Base-by-base conservation (phyloP, 192 early-diverging fungal species). In the Funneliformis mosseae region DNA sequence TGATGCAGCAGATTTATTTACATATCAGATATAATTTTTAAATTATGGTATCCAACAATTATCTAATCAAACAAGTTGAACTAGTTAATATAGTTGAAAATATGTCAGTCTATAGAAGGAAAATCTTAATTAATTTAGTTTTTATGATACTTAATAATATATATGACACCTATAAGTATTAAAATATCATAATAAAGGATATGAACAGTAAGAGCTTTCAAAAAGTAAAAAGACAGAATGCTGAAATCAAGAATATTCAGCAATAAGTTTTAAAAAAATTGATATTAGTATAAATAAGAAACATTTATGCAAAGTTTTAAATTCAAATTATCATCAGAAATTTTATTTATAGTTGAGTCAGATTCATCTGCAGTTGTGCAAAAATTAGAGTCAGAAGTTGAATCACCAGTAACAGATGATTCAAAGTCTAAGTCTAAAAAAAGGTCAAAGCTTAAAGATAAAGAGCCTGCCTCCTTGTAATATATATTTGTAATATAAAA, bases 31-130 rank as follows among this genome's bases (percentile, higher is more conserved):
- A 67, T 28, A 23, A 67, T 67, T 28, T 67, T 67, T 67, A 67
- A 28, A 23, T 67, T 16, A 67, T 23, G 27, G 66, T 67, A 21
- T 67, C 66, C 23, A 27, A 67, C 2, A 67, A 67, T 33, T 23
- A 67, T 67, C 66, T 23, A 27, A 67, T 67, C 27, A 67, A 67
- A 67, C 66, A 67, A 33, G 16, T 4, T 23, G 66, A 67, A 23
- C 9, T 67, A 67, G 66, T 67, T 27, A 67, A 8, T 4, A 67
- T 67, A 16, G 23, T 67, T 27, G 27, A 67, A 67, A 67, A 67
- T 27, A 67, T 67, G 66, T 23, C 66, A 1, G 66, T 23, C 8
- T 67, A 67, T 39, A 7, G 16, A 67, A 67, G 21, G 25, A 27
- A 50, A 16, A 16, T 3, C 2, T 16, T 4, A 5, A 18, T 55